Evolutionary conservation across 1,139 yeast genomes (phyloP).

Genomic region (Blastobotrys petasosporus): DNA sequence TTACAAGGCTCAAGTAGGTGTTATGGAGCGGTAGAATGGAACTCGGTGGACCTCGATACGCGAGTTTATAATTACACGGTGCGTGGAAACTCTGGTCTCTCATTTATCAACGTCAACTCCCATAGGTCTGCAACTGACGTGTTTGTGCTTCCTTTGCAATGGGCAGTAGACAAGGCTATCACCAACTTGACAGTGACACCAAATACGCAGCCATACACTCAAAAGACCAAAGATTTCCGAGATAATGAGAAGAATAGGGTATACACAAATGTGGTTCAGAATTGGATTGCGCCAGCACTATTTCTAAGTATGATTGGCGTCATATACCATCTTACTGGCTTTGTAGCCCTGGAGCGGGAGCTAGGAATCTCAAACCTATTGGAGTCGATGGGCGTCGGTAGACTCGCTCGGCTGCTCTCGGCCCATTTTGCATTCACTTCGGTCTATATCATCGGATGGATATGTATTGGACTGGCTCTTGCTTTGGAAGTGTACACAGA

Average conservation of each 20-base stretch:
- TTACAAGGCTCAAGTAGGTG: constrained; percentile 32
- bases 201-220: constrained; percentile 30
- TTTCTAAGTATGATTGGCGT: constrained; percentile 35
- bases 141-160: constrained; percentile 33
- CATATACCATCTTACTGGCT: constrained; percentile 34
- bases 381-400: constrained; percentile 31
- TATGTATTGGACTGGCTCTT: constrained; percentile 27
- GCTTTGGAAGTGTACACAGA: constrained; percentile 24
- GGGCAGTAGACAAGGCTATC: constrained; percentile 36
- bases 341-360: constrained; percentile 33
- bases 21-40: constrained; percentile 35
- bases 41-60: constrained; percentile 22
- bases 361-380: constrained; percentile 31
- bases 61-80: constrained; percentile 33
- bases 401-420: constrained; percentile 25
- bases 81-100: constrained; percentile 33
- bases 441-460: constrained; percentile 33
- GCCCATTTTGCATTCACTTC: constrained; percentile 28
- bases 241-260: constrained; percentile 22
- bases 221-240: constrained; percentile 25
- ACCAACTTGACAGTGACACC: constrained; percentile 27
- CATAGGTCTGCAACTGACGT: constrained; percentile 29
- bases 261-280: constrained; percentile 28
- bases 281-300: constrained; percentile 35
- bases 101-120: constrained; percentile 23